phyloP scores from a whole-genome alignment of 208 protist genomes.

The Crithidia acanthocephali region DNA sequence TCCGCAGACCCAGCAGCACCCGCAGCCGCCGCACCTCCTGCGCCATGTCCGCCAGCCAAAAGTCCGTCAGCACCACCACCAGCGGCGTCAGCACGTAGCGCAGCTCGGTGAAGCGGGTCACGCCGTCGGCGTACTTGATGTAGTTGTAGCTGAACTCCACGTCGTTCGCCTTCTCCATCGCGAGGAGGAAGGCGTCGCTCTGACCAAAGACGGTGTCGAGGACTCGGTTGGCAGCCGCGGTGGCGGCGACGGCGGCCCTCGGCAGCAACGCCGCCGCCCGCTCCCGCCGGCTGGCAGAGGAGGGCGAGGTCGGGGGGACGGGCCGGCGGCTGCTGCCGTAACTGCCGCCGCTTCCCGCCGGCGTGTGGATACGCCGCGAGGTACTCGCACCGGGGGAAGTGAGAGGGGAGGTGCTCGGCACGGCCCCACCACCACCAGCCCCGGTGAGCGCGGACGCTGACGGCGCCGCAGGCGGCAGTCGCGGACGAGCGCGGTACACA shows the following conservation, averaged over 20 bases:
- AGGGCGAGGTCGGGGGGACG: not conserved
- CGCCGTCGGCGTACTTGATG: conserved; percentile 66
- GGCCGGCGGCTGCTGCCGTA: not conserved
- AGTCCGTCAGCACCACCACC: conserved; percentile 59
- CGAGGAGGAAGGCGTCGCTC: conserved; percentile 25
- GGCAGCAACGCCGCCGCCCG: conserved; percentile 7
- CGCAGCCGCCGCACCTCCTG: conserved; percentile 47
- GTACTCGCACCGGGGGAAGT: not conserved
- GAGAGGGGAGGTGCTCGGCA: not conserved
- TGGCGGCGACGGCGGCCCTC: conserved; percentile 4
- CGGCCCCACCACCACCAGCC: not conserved
- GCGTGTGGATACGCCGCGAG: not conserved
- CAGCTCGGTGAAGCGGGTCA: conserved; percentile 63
- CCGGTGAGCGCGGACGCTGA: not conserved
- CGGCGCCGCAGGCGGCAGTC: conserved; percentile 11
- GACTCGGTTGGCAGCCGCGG: conserved; percentile 12
- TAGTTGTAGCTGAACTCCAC: conserved; percentile 40
- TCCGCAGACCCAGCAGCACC: conserved; percentile 28
- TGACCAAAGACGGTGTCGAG: conserved; percentile 27
- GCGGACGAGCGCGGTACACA: conserved; percentile 58
- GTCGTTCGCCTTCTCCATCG: conserved; percentile 35
- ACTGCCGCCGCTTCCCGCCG: not conserved
- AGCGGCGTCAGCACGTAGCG: conserved; percentile 54
- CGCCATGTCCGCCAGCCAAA: conserved; percentile 51
- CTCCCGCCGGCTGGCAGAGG: not conserved